These are phyloP conservation scores for Russula ochroleuca DNA, from an alignment of 768 basidiomycete genomes.

Conservation along the genomic window DNA sequence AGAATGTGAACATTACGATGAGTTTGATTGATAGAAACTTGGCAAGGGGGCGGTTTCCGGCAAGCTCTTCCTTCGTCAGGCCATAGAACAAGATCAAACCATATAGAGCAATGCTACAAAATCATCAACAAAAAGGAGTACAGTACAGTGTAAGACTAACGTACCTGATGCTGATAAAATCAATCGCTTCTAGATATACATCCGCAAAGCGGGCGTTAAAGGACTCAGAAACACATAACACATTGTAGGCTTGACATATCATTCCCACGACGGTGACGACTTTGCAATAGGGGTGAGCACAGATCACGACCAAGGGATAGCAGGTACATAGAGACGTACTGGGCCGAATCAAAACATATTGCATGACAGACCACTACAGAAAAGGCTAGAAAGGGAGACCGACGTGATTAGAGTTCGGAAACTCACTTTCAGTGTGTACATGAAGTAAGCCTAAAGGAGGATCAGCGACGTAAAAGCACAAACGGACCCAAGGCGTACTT, in stretches of 20 bases:
- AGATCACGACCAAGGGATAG: neutral
- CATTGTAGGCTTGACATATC: slow-evolving; percentile 61
- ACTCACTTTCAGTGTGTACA: slow-evolving; percentile 76
- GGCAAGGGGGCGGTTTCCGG: slow-evolving; percentile 65
- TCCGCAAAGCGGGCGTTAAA: slow-evolving; percentile 59
- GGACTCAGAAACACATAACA: slow-evolving; percentile 63
- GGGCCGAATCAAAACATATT: slow-evolving; percentile 78
- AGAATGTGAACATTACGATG: slow-evolving; percentile 86
- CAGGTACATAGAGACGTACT: slow-evolving; percentile 31
- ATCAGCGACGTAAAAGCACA: slow-evolving; percentile 12
- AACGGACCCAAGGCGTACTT: slow-evolving; percentile 39
- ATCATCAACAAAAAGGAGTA: neutral
- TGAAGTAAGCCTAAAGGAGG: slow-evolving; percentile 66
- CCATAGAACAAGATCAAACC: slow-evolving; percentile 82
- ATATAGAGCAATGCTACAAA: slow-evolving; percentile 70
- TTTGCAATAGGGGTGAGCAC: slow-evolving; percentile 26
- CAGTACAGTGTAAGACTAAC: slow-evolving; percentile 5
- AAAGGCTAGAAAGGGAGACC: slow-evolving; percentile 12
- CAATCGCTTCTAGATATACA: slow-evolving; percentile 66
- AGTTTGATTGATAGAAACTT: slow-evolving; percentile 88
- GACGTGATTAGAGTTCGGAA: neutral
- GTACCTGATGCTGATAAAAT: slow-evolving; percentile 80
- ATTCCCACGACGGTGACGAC: slow-evolving; percentile 72
- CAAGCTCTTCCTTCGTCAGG: slow-evolving; percentile 72
- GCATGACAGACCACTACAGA: slow-evolving; percentile 75